A percentile compares a stretch with the other conserved stretches of the same genome.
Evolutionary conservation across 2,329 filamentous ascomycete genomes (phyloP).

Genomic region (Colletotrichum tanaceti): DNA sequence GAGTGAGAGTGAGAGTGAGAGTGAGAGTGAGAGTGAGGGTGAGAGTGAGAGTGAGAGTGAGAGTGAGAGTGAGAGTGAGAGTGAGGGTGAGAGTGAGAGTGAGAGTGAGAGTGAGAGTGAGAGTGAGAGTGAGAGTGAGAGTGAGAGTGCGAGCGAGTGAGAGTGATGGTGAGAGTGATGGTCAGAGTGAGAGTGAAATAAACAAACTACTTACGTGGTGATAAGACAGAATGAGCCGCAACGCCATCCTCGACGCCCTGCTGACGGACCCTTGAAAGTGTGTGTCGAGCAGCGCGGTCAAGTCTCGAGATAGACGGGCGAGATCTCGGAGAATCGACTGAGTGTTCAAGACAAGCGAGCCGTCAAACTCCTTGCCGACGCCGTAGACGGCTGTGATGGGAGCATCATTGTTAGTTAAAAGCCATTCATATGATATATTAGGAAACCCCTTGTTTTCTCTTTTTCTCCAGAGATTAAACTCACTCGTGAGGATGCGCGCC

Average conservation of each 20-base stretch:
- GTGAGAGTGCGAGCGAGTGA: too few relatives aligned
- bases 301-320: slow-evolving; percentile 35
- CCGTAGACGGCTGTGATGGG: slow-evolving; percentile 34
- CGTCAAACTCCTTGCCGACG: slow-evolving; percentile 40
- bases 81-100: too few relatives aligned
- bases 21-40: too few relatives aligned
- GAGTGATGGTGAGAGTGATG: too few relatives aligned
- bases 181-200: too few relatives aligned
- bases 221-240: slow-evolving; percentile 43
- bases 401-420: background rate
- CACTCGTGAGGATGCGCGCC: slow-evolving; percentile 39
- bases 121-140: too few relatives aligned
- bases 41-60: too few relatives aligned
- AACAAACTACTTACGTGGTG: slow-evolving; percentile 38
- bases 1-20: too few relatives aligned
- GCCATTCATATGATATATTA: fast-evolving
- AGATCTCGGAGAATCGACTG: slow-evolving; percentile 39
- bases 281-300: slow-evolving; percentile 35
- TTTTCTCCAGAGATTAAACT: background rate
- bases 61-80: too few relatives aligned
- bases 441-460: too few relatives aligned
- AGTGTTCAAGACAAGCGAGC: slow-evolving; percentile 37
- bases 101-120: too few relatives aligned
- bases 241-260: slow-evolving; percentile 39
- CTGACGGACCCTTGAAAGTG: slow-evolving; percentile 41